Base-by-base conservation (phyloP, 2,329 filamentous ascomycete genomes). In the Neonectria magnoliae region DNA sequence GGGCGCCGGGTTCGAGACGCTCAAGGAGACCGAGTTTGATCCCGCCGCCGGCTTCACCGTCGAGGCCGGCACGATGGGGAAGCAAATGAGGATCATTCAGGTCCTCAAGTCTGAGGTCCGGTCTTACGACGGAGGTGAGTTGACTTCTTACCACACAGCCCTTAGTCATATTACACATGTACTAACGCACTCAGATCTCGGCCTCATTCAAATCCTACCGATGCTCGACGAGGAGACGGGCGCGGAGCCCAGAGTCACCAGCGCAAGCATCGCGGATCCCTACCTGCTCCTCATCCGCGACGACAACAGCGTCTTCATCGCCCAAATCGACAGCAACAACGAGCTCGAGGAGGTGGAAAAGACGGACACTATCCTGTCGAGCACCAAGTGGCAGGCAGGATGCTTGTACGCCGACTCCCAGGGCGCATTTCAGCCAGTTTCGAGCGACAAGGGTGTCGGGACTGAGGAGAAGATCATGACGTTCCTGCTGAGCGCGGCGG, bases 211-310 rank as follows among this genome's bases (percentile, higher is more conserved):
- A 75, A 98, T 99, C 59, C 86, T 98, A 54, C 93, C 94, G 1
- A 93, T 98, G 87, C 88, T 93, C 66, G 96, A 98, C 72, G 96
- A 97, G 73, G 93, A 96, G 68, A 94, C 91, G 0, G 94, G 92
- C 13, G 90, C 88, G 20, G 93, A 97, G 73, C 90, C 93, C 5
- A 87, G 90, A 57, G 91, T 96, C 45, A 82, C 94, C 50, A 91
- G 89, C 73, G 91, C 93, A 41, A 97, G 92, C 76, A 94, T 98
- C 72, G 88, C 88, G 20, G 95, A 98, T 71, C 93, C 93, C 0
- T 98, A 94, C 75, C 79, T 99, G 13, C 82, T 97, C 2, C 85
- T 98, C 14, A 81, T 97, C 20, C 87, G 93, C 61, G 93, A 97
- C 68, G 94, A 99, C 76, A 89, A 88, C 6, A 96, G 92, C 65